A percentile compares a stretch with the other conserved stretches of the same genome.
Conservation (phyloP, 202 grass and related monocot genomes). For the Alloteropsis angusta region DNA sequence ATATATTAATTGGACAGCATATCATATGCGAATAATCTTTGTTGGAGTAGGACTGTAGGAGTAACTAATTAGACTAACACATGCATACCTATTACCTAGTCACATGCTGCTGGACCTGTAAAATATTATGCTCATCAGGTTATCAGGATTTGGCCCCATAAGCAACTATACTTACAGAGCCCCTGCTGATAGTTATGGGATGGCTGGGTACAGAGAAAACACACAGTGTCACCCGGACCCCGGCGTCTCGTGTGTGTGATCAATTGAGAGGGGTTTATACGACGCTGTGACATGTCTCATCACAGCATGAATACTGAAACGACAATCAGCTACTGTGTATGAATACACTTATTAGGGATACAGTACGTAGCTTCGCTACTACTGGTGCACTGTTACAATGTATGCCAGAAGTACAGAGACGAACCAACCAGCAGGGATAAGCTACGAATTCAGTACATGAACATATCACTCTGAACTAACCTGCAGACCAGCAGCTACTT, state of each 20-base stretch:
- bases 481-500: background rate
- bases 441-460: background rate
- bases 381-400: background rate
- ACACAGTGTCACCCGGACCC: conserved; percentile 3
- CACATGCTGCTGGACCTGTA: background rate
- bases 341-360: background rate
- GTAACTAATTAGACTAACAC: background rate
- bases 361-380: background rate
- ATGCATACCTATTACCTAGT: background rate
- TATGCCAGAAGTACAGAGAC: background rate
- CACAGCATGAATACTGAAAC: background rate
- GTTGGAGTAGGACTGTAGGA: background rate
- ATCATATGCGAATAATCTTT: background rate
- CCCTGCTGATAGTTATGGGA: conserved; percentile 2
- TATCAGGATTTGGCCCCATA: background rate
- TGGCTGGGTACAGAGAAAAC: background rate
- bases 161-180: background rate
- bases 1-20: background rate
- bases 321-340: background rate
- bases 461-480: background rate
- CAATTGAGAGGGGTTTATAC: background rate
- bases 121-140: background rate
- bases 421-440: background rate
- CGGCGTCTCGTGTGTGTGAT: background rate
- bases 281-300: background rate